phyloP scores from a whole-genome alignment of 208 protist genomes.

The Trichomonas vaginalis region DNA sequence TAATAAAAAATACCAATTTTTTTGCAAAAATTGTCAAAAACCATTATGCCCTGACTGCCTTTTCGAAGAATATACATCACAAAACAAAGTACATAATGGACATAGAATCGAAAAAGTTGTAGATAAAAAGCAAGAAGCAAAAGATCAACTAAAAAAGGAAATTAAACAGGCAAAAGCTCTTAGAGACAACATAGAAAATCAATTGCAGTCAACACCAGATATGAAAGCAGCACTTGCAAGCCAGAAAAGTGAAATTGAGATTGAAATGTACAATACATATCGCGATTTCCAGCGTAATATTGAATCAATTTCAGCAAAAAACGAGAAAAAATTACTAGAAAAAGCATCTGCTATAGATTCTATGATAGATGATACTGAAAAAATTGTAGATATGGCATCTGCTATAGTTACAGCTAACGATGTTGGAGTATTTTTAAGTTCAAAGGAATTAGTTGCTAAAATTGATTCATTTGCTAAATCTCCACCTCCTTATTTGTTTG shows the following conservation, averaged over 20 bases:
- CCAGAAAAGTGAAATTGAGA: neutral
- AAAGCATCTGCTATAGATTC: neutral
- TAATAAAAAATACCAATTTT: neutral
- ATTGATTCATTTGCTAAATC: neutral
- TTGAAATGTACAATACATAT: neutral
- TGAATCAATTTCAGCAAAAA: neutral
- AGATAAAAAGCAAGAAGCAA: neutral
- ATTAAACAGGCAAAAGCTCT: neutral
- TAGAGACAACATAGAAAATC: neutral
- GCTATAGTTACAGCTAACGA: neutral
- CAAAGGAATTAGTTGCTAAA: neutral
- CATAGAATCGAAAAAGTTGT: neutral
- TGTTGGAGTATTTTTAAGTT: neutral
- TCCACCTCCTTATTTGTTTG: neutral
- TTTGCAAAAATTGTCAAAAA: neutral
- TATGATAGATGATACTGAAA: neutral
- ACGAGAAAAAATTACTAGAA: neutral
- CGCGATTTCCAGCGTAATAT: neutral
- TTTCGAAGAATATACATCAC: neutral
- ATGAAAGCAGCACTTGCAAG: neutral
- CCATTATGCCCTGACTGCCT: neutral
- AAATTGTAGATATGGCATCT: neutral
- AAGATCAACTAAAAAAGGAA: neutral
- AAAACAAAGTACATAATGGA: neutral
- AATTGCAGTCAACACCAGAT: no score